Percentiles rank a stretch among this genome's conserved stretches.
phyloP scores from a whole-genome alignment of 345 rosid species.

The Camelina neglecta region DNA sequence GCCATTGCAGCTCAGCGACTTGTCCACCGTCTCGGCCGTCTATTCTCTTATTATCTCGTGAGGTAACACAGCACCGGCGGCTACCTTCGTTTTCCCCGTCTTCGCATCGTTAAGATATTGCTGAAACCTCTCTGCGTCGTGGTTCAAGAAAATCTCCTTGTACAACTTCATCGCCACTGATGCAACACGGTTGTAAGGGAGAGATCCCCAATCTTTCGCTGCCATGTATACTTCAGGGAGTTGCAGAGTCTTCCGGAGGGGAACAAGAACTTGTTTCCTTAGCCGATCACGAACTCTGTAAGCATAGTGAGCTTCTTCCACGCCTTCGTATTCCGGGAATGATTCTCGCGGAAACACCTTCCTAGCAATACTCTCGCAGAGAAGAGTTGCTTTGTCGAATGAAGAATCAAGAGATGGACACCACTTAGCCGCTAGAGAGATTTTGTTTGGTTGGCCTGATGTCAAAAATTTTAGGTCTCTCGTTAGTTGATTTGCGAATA shows the following conservation, averaged over 20 bases:
- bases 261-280: not conserved
- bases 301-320: not conserved
- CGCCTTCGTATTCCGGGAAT: not conserved
- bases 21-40: too few species aligned
- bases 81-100: too few species aligned
- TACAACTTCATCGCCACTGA: too few species aligned
- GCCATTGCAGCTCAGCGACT: slow-evolving; percentile 42
- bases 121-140: too few species aligned
- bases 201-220: too few species aligned
- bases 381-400: not conserved
- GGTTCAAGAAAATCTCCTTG: too few species aligned
- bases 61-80: too few species aligned
- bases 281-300: slow-evolving; percentile 2
- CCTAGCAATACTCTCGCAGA: not conserved
- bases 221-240: too few species aligned
- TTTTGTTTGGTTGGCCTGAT: not conserved
- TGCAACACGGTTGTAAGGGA: too few species aligned
- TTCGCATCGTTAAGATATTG: too few species aligned
- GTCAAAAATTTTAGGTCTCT: not conserved
- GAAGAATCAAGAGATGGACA: slow-evolving; percentile 6
- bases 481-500: not conserved
- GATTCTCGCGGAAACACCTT: not conserved
- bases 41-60: too few species aligned
- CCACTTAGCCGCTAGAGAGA: not conserved
- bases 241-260: too few species aligned